Base-by-base conservation (phyloP, 2,329 filamentous ascomycete genomes). In the Beauveria varroae region DNA sequence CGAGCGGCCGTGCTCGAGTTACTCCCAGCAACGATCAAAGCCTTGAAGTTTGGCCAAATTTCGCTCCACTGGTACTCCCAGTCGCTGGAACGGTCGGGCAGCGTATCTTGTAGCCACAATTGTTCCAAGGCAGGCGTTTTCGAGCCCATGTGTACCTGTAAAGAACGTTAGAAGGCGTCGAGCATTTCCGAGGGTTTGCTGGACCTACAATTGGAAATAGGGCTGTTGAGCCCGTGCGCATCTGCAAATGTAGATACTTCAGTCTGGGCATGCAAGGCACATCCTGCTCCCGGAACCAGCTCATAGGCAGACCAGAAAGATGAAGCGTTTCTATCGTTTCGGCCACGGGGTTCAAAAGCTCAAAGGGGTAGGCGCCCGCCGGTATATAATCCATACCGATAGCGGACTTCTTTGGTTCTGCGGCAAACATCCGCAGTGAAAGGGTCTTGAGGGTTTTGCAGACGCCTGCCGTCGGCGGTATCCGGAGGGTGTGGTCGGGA, bases 91-190 rank as follows among this genome's bases (percentile, higher is more conserved):
- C 26, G 44, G 26, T 63, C 63, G 10, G 72, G 63, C 8, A 68
- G 65, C 2, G 70, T 64, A 9, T 70, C 69, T 24, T 66, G 66
- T 37, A 75, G 61, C 64, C 67, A 71, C 3, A 75, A 63, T 53
- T 75, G 72, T 56, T 75, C 67, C 14, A 74, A 46, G 0, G 62
- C 64, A 12, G 70, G 72, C n/a, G 68, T 68, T 44, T 68, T 69
- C 1, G 52, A 26, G 22, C 68, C 67, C 6, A 72, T 20, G 10
- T 55, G 49, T 47, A 72, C 67, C 72, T 74, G 22, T 58, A 67
- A 58, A 67, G 16, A 9, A 28, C 9, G 37, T 59, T 22, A 59
- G 47, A 1, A 5, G 5, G 20, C 14, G n/a, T 44, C 20, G 28
- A 6, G 3, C 22, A 43, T 30, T 12, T 20, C n/a, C 22, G 14